Base-by-base conservation (phyloP, 805 yeast genomes). In the Vanderwaltozyma verrucispora region DNA sequence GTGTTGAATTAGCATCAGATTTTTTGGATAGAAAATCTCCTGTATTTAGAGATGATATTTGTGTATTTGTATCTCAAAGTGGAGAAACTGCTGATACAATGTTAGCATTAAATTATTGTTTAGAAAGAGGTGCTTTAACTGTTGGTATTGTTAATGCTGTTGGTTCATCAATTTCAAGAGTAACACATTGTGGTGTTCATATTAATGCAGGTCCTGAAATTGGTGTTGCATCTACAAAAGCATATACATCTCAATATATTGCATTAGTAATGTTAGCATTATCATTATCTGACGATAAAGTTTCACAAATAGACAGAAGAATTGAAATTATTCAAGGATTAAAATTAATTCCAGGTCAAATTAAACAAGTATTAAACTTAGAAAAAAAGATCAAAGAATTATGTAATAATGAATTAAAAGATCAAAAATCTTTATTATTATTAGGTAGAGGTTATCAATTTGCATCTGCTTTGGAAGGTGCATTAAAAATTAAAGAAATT, bases 121-220 rank as follows among this genome's bases (percentile, higher is more conserved):
- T 82, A 57, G 97, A 94, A 56, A 80, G 96, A 57, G 98, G 97
- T 51, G 96, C 98, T 25, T 71, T 94, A 48, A 87, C 96, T 21
- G 92, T 92, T 40, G 99, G 99, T 67, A 84, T 92, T 55, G 98
- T 92, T 45, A 92, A 92, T 71, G 75, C 88, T 49, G 99, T 92
- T 30, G 99, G 99, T 56, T 92, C 98, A 5, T 77, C 92, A 30
- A 86, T 92, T 62, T 89, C 97, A 6, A 80, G 99, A 67, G 87
- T 78, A 56, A 92, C 99, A 17, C 95, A 88, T 64, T 92, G 98
- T 71, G 99, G 99, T 75, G 96, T 92, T 40, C 99, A 92, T 63
- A 88, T 92, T 60, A 92, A 92, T 59, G 98, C 98, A 34, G 99
- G 99, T 48, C 98, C 98, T 32, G 99, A 92, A 67, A 92, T 92